Percentiles rank a stretch among this genome's conserved stretches.
Conservation (phyloP, 2,329 filamentous ascomycete species). For the Alternaria sp. region DNA sequence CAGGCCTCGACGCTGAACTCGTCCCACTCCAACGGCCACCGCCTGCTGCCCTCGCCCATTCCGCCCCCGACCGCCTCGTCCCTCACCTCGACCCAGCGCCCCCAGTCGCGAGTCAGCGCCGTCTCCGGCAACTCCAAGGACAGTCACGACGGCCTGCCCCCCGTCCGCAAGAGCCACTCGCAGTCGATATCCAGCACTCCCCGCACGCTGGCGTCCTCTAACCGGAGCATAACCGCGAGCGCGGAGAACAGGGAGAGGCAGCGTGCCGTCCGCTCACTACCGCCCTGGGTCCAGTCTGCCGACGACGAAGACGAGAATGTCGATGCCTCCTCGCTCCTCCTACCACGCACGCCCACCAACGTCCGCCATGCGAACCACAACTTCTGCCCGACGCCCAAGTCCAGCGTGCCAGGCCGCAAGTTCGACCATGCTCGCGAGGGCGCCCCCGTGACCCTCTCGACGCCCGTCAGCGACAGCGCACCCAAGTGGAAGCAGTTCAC, state of each 20-base stretch:
- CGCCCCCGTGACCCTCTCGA: conserved; percentile 45
- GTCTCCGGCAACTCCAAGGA: conserved; percentile 33
- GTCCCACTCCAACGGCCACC: conserved; percentile 18
- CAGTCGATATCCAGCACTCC: conserved; percentile 46
- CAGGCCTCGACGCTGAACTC: conserved; percentile 7
- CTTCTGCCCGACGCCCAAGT: conserved; percentile 48
- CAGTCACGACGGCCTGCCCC: conserved; percentile 32
- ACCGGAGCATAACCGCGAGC: conserved; percentile 32
- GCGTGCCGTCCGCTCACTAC: conserved; percentile 45
- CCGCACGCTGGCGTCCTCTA: conserved; percentile 46
- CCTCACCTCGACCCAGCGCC: conserved; percentile 36
- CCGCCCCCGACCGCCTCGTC: conserved; percentile 41
- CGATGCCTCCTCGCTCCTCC: conserved; percentile 38
- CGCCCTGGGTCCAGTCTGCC: conserved; percentile 49
- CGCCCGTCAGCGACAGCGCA: conserved; percentile 43
- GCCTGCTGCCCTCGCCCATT: conserved; percentile 42
- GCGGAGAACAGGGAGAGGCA: conserved; percentile 42
- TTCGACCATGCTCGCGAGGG: conserved; percentile 50
- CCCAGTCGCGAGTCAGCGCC: conserved; percentile 40
- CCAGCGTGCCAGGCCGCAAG: conserved; percentile 46
- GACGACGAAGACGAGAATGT: conserved; percentile 44
- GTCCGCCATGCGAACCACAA: conserved; percentile 47
- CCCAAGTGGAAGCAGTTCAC: conserved; percentile 50
- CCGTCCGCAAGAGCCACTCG: conserved; percentile 40
- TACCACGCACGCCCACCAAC: conserved; percentile 45